Evolutionary conservation across 1,139 yeast species (phyloP), one percentile per base, ranked within the genome.

Genomic region (Suhomyces bribrorum): DNA sequence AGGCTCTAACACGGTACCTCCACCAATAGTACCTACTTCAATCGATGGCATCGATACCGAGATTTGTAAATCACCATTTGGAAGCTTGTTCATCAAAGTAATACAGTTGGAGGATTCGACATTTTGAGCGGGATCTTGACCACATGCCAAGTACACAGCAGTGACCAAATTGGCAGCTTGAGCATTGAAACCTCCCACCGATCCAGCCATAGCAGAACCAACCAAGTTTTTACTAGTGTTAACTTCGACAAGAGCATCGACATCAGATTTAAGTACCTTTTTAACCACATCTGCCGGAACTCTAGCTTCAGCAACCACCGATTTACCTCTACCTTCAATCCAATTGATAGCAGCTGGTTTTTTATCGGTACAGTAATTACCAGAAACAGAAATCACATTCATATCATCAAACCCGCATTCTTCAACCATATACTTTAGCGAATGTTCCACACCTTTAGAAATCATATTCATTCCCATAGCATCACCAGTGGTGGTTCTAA

Each of bases 391-490:
- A 39, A 92, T 82, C 40, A 94, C 79, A 46, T 78, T 81, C 99
- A 92, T 92, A 66, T 92, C 98, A 12, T 78, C 81, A 80, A 92
- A 92, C 3, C 97, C 97, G 60, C 85, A 84, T 54, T 84, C 89
- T 56, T 85, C 88, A 34, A 77, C 80, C 96, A 92, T 89, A 60
- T 76, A 81, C 50, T 82, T 81, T 57, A 92, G 77, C 2, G 96
- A 79, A 61, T 73, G 75, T 62, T 94, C 99, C 37, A 88, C 97
- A 62, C 98, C 99, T 66, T 92, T 92, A 23, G 98, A 92, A 49
- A 92, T 94, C 99, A 92, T 94, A 61, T 92, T 92, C 99, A 92
- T 92, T 50, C 98, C 99, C 99, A 92, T 92, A 14, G 98, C 98
- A 71, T 92, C 99, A 64, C 99, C 99, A 25, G 99, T 92, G 29